These are phyloP conservation scores for Fusarium sp. DNA, from an alignment of 2,329 filamentous ascomycete species.

Conservation along the genomic window DNA sequence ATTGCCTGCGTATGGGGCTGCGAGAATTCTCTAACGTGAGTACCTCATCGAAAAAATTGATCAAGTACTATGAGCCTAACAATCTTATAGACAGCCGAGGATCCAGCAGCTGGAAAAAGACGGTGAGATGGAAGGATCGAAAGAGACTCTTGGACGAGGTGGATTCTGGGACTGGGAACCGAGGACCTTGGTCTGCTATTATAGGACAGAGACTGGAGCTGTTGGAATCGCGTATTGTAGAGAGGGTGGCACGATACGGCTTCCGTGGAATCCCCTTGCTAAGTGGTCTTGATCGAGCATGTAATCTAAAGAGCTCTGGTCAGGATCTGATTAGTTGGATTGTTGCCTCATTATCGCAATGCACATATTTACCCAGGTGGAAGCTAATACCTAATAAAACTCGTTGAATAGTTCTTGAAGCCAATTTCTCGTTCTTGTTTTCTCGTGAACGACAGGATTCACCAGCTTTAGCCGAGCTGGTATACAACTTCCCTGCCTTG, in stretches of 20 bases:
- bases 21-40: slow-evolving; percentile 17
- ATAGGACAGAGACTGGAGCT: slow-evolving; percentile 15
- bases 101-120: slow-evolving; percentile 18
- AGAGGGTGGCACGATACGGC: slow-evolving; percentile 22
- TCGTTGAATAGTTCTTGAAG: background rate
- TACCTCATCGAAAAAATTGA: background rate
- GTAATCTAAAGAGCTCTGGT: background rate
- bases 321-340: background rate
- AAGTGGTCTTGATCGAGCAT: slow-evolving; percentile 20
- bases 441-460: background rate
- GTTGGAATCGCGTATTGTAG: slow-evolving; percentile 12
- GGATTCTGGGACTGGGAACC: slow-evolving; percentile 23
- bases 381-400: background rate
- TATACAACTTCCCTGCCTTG: background rate
- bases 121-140: slow-evolving; percentile 18
- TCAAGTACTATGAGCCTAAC: background rate
- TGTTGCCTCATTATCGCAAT: background rate
- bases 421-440: background rate
- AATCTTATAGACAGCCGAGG: background rate
- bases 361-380: background rate
- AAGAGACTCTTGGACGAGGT: slow-evolving; percentile 1
- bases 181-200: slow-evolving; percentile 18
- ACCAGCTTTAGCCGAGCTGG: background rate
- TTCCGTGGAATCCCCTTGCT: slow-evolving; percentile 23
- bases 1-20: slow-evolving; percentile 22